These are phyloP conservation scores for Calycina herbarum DNA, from an alignment of 2,329 filamentous ascomycete species.

Conservation along the genomic window DNA sequence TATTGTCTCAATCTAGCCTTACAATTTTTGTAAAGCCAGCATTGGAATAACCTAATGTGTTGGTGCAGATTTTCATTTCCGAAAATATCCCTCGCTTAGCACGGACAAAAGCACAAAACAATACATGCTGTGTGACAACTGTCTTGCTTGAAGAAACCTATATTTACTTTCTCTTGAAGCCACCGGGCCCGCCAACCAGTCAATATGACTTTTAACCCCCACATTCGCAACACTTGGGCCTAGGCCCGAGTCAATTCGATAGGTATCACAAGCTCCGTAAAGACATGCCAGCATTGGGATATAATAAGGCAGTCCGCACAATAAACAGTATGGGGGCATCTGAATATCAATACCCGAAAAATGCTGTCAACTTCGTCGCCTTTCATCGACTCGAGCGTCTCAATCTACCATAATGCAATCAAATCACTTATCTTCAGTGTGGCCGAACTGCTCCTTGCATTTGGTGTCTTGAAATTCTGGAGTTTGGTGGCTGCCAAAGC, in stretches of 20 bases:
- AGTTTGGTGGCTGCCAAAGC: constrained; percentile 7
- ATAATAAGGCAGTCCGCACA: not conserved
- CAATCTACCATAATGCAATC: constrained; percentile 11
- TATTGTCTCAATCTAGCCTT: no score
- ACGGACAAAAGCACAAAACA: no score
- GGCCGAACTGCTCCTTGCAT: constrained; percentile 8
- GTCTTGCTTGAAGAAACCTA: not conserved
- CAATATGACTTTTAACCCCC: not conserved
- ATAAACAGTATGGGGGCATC: not conserved
- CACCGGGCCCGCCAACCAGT: not conserved
- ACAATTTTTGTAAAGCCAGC: no score
- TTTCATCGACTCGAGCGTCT: constrained; percentile 10
- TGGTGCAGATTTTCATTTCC: no score
- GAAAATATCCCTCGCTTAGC: no score
- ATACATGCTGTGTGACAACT: not conserved
- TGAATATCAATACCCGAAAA: not conserved
- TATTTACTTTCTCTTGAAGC: not conserved
- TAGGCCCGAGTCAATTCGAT: not conserved
- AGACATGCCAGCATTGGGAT: not conserved
- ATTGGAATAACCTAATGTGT: no score
- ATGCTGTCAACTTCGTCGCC: constrained; percentile 10
- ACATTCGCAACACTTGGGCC: not conserved
- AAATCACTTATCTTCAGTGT: constrained; percentile 12
- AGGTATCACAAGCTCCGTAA: not conserved
- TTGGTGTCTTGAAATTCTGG: constrained; percentile 7